Evolutionary conservation across 2,329 filamentous ascomycete species (phyloP), one percentile per base, ranked within the genome.

Genomic region (Diaporthe sp.): DNA sequence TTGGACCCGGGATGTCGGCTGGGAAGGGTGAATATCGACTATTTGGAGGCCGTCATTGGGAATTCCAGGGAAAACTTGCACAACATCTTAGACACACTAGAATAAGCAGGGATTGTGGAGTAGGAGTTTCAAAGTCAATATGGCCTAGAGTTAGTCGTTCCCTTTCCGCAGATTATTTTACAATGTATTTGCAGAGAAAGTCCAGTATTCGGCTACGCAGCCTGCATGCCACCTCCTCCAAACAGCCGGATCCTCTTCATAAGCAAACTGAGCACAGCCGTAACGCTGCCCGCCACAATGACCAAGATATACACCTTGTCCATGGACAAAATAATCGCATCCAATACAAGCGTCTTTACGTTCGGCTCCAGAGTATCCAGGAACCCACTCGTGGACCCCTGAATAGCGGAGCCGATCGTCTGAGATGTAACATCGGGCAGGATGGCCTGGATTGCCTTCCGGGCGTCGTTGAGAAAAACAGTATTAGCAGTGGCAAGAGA

Each of bases 401-500:
- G 62, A 7, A 74, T 62, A 8, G 74, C 74, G 22, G 42, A 37
- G 4, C 44, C 51, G 31, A 76, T 74, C 22, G 53, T 67, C 28
- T 46, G 44, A 17, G 53, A n/a, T 10, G 67, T 42, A 1, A 67
- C 71, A 15, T 61, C 19, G n/a, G 65, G 74, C 53, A 76, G 57
- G 9, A 69, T 74, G 46, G n/a, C 42, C 9, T 55, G 44, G 34
- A 76, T 65, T 4, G 62, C 51, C 1, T 19, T 25, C 15, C 39
- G 85, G 4, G 51, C 55, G 22, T 39, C 42, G 59, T 79, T 79
- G 59, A 78, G 42, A 34, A 79, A 79, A 9, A 78, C 55, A 3
- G 78, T 76, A 28, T 75, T 74, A 13, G 76, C 75, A 34, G 77
- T 77, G 49, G 73, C 76, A 1, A 75, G 69, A 4, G 74, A 76